These are phyloP conservation scores for Moesziomyces parantarcticus DNA, from an alignment of 1,284 basidiomycete species.

Conservation along the genomic window DNA sequence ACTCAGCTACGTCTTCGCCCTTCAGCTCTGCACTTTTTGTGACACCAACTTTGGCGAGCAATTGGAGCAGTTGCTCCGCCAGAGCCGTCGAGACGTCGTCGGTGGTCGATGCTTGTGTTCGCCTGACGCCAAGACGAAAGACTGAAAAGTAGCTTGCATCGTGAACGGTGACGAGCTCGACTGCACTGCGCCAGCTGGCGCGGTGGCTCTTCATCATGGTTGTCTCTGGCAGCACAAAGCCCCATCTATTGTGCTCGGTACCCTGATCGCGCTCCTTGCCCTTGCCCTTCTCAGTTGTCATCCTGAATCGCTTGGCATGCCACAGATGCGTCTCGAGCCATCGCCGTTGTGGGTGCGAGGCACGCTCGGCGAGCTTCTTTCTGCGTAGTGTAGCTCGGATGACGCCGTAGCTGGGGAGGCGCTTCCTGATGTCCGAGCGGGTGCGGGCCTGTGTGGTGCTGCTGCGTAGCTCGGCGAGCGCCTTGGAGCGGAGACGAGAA, in stretches of 20 bases:
- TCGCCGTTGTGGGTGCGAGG: constrained; percentile 35
- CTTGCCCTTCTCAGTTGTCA: constrained; percentile 58
- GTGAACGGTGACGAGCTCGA: constrained; percentile 43
- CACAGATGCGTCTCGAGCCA: constrained; percentile 68
- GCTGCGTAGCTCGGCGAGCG: constrained; percentile 58
- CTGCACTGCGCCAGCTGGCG: constrained; percentile 51
- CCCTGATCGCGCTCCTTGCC: constrained; percentile 46
- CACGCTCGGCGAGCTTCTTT: constrained; percentile 41
- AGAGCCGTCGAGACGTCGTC: background rate
- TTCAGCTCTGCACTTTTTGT: background rate
- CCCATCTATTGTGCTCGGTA: constrained; percentile 43
- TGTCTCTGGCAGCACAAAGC: constrained; percentile 60
- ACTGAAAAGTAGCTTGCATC: constrained; percentile 60
- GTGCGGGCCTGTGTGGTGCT: constrained; percentile 57
- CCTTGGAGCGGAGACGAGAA: constrained; percentile 58
- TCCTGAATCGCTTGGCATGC: constrained; percentile 66
- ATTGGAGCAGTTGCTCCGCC: background rate
- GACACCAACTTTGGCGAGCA: constrained; percentile 11
- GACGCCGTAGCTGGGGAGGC: constrained; percentile 46
- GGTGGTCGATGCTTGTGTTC: background rate
- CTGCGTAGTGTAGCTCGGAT: constrained; percentile 44
- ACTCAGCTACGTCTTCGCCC: background rate
- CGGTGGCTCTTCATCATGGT: constrained; percentile 62
- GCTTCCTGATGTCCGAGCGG: constrained; percentile 50
- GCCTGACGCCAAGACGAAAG: constrained; percentile 34